Conservation (phyloP, 2,329 filamentous ascomycete genomes). For the Penicillium psychrosexuale region DNA sequence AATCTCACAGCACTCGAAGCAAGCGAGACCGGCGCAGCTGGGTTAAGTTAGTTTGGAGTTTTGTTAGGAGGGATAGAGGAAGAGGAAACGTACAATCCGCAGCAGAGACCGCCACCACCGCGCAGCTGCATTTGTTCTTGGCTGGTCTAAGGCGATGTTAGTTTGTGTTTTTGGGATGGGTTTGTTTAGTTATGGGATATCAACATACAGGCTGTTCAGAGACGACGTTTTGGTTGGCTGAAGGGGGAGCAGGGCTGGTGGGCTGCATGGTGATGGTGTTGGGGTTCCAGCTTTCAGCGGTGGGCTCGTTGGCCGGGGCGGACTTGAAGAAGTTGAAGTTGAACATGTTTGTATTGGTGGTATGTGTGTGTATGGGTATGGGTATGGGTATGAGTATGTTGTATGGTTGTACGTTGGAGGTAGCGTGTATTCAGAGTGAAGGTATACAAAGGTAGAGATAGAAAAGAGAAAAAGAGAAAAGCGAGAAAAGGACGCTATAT, state of each 20-base stretch:
- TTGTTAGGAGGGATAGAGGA: background rate
- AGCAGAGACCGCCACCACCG: constrained; percentile 34
- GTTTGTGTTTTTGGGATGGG: background rate
- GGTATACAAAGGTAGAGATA: background rate
- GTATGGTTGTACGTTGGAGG: background rate
- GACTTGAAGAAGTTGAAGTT: constrained; percentile 36
- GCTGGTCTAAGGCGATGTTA: constrained; percentile 15
- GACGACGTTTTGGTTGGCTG: constrained; percentile 25
- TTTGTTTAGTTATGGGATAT: background rate
- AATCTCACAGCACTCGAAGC: constrained; percentile 35
- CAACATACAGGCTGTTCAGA: constrained; percentile 31
- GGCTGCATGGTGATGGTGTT: constrained; percentile 35
- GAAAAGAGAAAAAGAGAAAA: background rate
- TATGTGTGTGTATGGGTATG: background rate
- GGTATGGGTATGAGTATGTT: background rate
- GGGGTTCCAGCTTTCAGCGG: constrained; percentile 30
- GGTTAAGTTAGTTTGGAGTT: background rate
- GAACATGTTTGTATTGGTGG: constrained; percentile 17
- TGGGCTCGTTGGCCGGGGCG: constrained; percentile 23
- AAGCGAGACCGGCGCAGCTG: constrained; percentile 34
- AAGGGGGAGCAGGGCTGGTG: constrained; percentile 29
- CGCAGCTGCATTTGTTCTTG: constrained; percentile 34
- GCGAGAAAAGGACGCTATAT: constrained; percentile 2
- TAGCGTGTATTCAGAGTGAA: background rate
- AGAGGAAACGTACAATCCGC: constrained; percentile 34